phyloP scores from a whole-genome alignment of 2,329 filamentous ascomycete species.

The Lecanicillium sp. region DNA sequence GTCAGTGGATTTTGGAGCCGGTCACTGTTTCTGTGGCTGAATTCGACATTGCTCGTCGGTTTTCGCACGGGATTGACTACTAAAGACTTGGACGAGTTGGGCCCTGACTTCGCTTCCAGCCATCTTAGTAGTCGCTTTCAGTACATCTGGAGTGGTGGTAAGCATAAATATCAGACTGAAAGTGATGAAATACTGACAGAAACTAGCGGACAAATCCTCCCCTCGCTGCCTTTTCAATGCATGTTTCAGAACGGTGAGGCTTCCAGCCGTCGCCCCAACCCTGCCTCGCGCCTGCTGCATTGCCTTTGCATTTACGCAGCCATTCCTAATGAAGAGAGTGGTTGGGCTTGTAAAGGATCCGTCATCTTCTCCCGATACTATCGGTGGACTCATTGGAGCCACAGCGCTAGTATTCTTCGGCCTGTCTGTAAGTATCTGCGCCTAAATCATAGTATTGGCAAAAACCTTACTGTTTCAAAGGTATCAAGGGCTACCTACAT shows the following conservation, averaged over 20 bases:
- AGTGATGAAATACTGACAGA: background rate
- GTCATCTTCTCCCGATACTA: background rate
- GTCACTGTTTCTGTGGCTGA: conserved; percentile 1
- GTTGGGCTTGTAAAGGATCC: background rate
- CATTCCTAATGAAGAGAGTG: background rate
- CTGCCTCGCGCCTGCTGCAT: background rate
- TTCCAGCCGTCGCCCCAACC: background rate
- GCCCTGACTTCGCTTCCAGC: background rate
- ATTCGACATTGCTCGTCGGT: background rate
- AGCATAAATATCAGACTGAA: too few species aligned
- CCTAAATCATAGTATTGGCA: too few species aligned
- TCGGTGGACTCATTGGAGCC: background rate
- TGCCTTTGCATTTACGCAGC: background rate
- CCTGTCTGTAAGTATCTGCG: background rate
- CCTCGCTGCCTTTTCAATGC: background rate
- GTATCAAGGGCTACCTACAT: background rate
- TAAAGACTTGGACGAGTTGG: background rate
- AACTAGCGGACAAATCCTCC: background rate
- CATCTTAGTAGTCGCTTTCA: background rate
- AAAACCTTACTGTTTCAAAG: too few species aligned
- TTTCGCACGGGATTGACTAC: background rate
- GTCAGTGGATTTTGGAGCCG: background rate
- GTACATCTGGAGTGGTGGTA: too few species aligned
- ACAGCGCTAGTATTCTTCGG: background rate
- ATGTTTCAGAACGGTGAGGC: background rate